A percentile compares a stretch with the other conserved stretches of the same genome.
Evolutionary conservation across 1,284 basidiomycete genomes (phyloP).

Genomic region (Xerocomus amazonicus): DNA sequence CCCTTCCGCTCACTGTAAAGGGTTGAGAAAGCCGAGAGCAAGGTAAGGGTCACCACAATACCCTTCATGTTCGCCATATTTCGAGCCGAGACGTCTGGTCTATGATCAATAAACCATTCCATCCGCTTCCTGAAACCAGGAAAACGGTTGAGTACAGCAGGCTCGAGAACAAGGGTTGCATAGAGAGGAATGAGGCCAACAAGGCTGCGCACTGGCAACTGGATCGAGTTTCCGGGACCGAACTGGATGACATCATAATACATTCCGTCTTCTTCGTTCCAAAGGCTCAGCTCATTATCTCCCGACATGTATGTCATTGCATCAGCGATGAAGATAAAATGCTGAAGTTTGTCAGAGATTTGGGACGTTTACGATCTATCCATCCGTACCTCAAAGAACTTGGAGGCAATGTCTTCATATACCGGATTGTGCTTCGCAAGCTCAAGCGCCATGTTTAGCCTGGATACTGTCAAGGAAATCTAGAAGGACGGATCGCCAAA

Average conservation of each 20-base stretch:
- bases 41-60: conserved; percentile 31
- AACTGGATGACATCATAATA: conserved; percentile 98
- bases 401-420: conserved; percentile 99
- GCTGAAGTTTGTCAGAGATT: conserved; percentile 43
- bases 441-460: conserved; percentile 96
- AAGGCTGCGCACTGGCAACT: conserved; percentile 88
- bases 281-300: conserved; percentile 78
- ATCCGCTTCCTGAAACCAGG: conserved; percentile 98
- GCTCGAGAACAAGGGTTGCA: conserved; percentile 92
- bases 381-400: conserved; percentile 82
- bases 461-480: conserved; percentile 29
- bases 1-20: conserved; percentile 66
- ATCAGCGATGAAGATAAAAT: conserved; percentile 95
- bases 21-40: conserved; percentile 8
- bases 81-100: conserved; percentile 79
- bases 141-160: conserved; percentile 82
- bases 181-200: conserved; percentile 96
- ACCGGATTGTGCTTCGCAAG: conserved; percentile 96
- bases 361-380: background rate
- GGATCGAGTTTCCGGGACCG: conserved; percentile 80
- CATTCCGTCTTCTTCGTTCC: conserved; percentile 96
- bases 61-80: conserved; percentile 98
- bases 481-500: background rate
- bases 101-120: conserved; percentile 97
- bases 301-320: conserved; percentile 92